phyloP scores from a whole-genome alignment of 179 eudicot species.

The Gypsophila paniculata region DNA sequence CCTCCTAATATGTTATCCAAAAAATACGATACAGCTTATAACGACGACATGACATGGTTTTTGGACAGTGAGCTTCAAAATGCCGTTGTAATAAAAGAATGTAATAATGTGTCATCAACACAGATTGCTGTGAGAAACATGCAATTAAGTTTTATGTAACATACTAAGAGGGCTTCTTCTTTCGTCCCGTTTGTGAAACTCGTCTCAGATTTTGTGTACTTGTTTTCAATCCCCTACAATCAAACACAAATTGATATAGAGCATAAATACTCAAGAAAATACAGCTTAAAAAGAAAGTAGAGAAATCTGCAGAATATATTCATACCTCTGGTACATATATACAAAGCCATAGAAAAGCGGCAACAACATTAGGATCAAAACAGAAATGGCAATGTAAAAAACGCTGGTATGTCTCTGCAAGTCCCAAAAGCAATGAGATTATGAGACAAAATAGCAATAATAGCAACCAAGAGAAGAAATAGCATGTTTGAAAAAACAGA shows the following conservation, averaged over 20 bases:
- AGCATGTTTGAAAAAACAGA: neutral
- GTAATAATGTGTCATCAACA: neutral
- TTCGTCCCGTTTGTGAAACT: constrained; percentile 29
- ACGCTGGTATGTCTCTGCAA: constrained; percentile 36
- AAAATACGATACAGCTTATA: too few relatives aligned
- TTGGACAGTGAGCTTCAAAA: constrained; percentile 5
- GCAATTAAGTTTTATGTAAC: neutral
- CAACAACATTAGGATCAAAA: constrained; percentile 37
- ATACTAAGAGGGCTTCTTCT: constrained; percentile 38
- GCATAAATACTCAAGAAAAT: constrained; percentile 1
- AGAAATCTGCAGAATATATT: constrained; percentile 11
- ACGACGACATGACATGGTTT: neutral
- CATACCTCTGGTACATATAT: constrained; percentile 42
- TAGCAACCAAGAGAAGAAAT: neutral
- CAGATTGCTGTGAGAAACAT: neutral
- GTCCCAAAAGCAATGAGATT: constrained; percentile 10
- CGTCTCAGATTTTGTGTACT: constrained; percentile 41
- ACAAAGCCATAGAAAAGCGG: constrained; percentile 38
- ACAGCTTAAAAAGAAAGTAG: neutral
- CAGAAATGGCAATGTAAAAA: constrained; percentile 30
- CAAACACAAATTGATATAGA: neutral
- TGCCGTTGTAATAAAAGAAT: neutral
- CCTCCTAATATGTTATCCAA: neutral
- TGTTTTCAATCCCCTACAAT: constrained; percentile 36
- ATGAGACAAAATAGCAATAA: neutral